These are phyloP conservation scores for Telopea speciosissima DNA, from an alignment of 177 flowering plant species.

Conservation along the genomic window DNA sequence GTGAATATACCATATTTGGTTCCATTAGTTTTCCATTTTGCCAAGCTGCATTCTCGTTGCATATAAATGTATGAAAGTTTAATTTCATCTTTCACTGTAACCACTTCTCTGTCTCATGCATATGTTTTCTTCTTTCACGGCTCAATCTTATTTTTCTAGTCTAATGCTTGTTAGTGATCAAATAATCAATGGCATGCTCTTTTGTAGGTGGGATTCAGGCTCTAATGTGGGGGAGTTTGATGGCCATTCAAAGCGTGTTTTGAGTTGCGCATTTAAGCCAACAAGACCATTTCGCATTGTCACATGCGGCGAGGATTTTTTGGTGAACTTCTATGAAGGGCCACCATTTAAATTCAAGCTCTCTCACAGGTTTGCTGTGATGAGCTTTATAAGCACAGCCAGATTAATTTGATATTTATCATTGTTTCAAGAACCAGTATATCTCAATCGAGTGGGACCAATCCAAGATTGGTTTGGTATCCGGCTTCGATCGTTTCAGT, in stretches of 20 bases:
- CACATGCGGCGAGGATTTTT: constrained; percentile 94
- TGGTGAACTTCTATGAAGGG: constrained; percentile 96
- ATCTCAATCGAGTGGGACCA: too few relatives aligned
- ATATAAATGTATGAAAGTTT: too few relatives aligned
- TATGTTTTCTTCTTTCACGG: background rate
- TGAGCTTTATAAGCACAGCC: background rate
- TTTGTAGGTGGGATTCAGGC: constrained; percentile 96
- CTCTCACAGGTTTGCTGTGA: constrained; percentile 66
- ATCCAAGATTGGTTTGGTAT: too few relatives aligned
- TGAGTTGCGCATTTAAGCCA: constrained; percentile 94
- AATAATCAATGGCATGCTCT: constrained; percentile 3
- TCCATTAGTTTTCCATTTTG: too few relatives aligned
- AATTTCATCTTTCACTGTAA: too few relatives aligned
- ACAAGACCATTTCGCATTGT: constrained; percentile 94
- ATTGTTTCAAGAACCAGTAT: too few relatives aligned
- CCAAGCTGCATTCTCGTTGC: too few relatives aligned
- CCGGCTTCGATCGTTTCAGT: too few relatives aligned
- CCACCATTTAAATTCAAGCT: constrained; percentile 96
- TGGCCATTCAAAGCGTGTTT: constrained; percentile 87
- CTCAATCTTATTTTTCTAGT: background rate
- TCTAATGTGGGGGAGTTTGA: constrained; percentile 90
- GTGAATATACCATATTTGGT: too few relatives aligned
- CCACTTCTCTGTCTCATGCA: background rate
- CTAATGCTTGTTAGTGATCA: constrained; percentile 3
- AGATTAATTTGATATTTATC: background rate